Conservation (phyloP, 257 asterid species). For the Solanum microdontum region DNA sequence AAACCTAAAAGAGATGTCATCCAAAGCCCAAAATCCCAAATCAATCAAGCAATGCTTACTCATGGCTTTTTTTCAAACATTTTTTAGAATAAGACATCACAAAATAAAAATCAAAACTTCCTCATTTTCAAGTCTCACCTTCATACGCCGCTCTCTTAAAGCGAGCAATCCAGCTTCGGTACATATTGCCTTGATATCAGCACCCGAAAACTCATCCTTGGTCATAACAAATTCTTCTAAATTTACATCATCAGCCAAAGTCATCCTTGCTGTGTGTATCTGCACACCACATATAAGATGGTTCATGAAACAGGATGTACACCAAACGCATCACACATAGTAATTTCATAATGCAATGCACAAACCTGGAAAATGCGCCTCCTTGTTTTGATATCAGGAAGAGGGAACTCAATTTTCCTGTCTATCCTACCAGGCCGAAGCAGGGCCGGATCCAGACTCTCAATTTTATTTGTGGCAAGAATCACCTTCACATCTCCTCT, state of each 20-base stretch:
- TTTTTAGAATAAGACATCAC: background rate
- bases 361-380: constrained; percentile 80
- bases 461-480: constrained; percentile 88
- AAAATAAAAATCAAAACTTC: background rate
- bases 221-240: constrained; percentile 94
- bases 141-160: constrained; percentile 89
- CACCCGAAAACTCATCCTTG: constrained; percentile 92
- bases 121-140: constrained; percentile 26
- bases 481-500: constrained; percentile 93
- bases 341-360: background rate
- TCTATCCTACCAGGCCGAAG: constrained; percentile 92
- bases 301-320: background rate
- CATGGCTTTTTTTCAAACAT: background rate
- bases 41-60: background rate
- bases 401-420: constrained; percentile 84
- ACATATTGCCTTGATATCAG: constrained; percentile 93
- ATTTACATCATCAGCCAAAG: constrained; percentile 85
- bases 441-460: constrained; percentile 86
- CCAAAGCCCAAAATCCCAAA: background rate
- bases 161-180: constrained; percentile 96
- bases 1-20: background rate
- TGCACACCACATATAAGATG: constrained; percentile 15
- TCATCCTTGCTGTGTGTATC: constrained; percentile 94
- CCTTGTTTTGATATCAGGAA: constrained; percentile 84
- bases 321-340: background rate